Conservation (phyloP, 176 grass and related monocot species). For the Typha latifolia region DNA sequence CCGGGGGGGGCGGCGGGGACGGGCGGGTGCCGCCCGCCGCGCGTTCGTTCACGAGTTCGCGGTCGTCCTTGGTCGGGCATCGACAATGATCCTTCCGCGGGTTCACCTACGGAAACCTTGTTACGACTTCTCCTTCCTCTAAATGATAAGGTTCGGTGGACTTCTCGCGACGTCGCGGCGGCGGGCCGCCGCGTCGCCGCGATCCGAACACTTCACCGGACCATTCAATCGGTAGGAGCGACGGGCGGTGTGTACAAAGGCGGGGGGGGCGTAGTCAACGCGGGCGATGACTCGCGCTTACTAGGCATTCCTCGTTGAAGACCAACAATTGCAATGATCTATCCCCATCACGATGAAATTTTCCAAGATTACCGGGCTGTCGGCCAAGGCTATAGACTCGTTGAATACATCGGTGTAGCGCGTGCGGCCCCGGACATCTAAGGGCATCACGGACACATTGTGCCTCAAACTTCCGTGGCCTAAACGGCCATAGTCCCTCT, state of each 20-base stretch:
- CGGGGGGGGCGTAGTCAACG: constrained; percentile 27
- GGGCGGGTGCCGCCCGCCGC: too few relatives aligned
- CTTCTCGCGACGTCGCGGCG: too few relatives aligned
- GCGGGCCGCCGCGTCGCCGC: too few relatives aligned
- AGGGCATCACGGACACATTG: constrained; percentile 41
- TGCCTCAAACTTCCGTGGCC: constrained; percentile 26
- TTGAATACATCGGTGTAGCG: too few relatives aligned
- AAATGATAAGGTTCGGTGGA: background rate
- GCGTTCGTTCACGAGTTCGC: too few relatives aligned
- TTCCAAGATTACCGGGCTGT: constrained; percentile 27
- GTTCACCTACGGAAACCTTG: constrained; percentile 11
- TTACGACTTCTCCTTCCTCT: constrained; percentile 32
- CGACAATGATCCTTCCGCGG: too few relatives aligned
- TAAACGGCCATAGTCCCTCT: constrained; percentile 6
- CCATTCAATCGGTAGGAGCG: too few relatives aligned
- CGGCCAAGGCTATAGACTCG: constrained; percentile 36
- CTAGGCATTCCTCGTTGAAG: constrained; percentile 47
- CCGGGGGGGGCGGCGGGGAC: too few relatives aligned
- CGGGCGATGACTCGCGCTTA: constrained; percentile 33
- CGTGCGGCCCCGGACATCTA: constrained; percentile 48
- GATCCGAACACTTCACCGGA: too few relatives aligned
- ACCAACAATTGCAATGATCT: constrained; percentile 54
- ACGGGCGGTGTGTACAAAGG: too few relatives aligned
- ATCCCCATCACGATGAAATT: constrained; percentile 43
- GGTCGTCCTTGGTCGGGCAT: too few relatives aligned